phyloP scores from a whole-genome alignment of 371 early-diverging fungal species.

The Vairimorpha necatrix region DNA sequence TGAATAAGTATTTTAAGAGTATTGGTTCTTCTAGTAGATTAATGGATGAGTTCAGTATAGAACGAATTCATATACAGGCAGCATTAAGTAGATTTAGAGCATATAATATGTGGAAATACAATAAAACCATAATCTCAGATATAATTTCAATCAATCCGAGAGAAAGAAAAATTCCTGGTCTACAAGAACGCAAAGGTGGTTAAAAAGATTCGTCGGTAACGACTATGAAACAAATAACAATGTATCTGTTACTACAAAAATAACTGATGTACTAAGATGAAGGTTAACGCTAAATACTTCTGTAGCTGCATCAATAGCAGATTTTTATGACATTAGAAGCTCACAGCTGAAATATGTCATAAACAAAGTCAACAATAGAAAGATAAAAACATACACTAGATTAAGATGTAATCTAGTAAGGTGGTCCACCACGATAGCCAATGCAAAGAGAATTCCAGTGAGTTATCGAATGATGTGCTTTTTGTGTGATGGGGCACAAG shows the following conservation, averaged over 20 bases:
- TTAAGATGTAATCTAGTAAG: constrained; percentile 9
- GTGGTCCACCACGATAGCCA: background rate
- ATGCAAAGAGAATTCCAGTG: background rate
- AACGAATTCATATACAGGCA: constrained; percentile 14
- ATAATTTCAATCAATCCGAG: constrained; percentile 4
- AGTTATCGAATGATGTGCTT: background rate
- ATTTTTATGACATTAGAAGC: background rate
- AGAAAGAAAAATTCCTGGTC: background rate
- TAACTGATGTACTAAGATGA: constrained; percentile 5
- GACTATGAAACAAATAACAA: background rate
- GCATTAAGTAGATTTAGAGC: background rate
- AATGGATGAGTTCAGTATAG: background rate
- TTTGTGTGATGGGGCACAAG: background rate
- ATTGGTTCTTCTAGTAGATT: background rate
- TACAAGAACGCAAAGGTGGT: constrained; percentile 8
- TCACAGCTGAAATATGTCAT: constrained; percentile 8
- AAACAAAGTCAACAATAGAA: background rate
- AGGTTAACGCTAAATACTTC: background rate
- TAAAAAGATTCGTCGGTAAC: constrained; percentile 15
- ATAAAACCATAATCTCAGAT: constrained; percentile 5
- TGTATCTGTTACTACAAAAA: background rate
- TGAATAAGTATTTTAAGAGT: background rate
- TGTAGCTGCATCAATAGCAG: background rate
- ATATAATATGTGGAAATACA: constrained; percentile 1
- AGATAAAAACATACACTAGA: constrained; percentile 3